phyloP scores from a whole-genome alignment of 371 early-diverging fungal genomes.

The Chytridium lagenaria region DNA sequence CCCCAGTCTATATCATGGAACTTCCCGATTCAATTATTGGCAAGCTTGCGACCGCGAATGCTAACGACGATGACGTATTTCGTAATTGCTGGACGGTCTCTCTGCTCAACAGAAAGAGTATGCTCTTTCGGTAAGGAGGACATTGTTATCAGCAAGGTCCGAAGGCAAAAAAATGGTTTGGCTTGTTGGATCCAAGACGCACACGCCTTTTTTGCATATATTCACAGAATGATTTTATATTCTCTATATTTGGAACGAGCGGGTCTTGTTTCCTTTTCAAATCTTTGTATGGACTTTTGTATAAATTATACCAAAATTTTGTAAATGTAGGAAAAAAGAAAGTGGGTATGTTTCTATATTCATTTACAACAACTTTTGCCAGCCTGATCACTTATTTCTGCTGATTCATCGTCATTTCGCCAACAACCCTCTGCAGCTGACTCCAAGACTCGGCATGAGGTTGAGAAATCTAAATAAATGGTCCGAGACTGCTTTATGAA shows the following conservation, averaged over 20 bases:
- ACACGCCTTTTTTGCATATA: constrained; percentile 22
- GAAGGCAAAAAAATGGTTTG: constrained; percentile 10
- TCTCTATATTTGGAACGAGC: no score
- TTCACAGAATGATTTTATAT: constrained; percentile 8
- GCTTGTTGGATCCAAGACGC: constrained; percentile 13
- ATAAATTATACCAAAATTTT: not conserved
- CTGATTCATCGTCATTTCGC: not conserved
- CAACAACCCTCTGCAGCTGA: constrained; percentile 12
- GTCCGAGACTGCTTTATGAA: no score
- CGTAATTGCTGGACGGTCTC: constrained; percentile 10
- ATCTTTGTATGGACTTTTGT: not conserved
- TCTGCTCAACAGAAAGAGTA: constrained; percentile 33
- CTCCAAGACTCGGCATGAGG: constrained; percentile 11
- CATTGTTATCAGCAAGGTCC: not conserved
- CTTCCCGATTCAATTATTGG: constrained; percentile 25
- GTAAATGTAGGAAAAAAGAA: not conserved
- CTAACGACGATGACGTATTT: constrained; percentile 30
- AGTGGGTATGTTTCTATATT: not conserved
- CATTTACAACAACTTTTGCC: no score
- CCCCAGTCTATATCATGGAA: constrained; percentile 27
- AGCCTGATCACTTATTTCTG: constrained; percentile 9
- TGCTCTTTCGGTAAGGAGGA: not conserved
- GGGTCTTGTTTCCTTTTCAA: no score
- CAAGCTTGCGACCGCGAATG: constrained; percentile 1
- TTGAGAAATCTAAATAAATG: constrained; percentile 23